Percentiles rank a stretch among this genome's conserved stretches.
These are phyloP conservation scores for Wickerhamiella cacticola DNA, from an alignment of 805 yeast species.

Conservation along the genomic window DNA sequence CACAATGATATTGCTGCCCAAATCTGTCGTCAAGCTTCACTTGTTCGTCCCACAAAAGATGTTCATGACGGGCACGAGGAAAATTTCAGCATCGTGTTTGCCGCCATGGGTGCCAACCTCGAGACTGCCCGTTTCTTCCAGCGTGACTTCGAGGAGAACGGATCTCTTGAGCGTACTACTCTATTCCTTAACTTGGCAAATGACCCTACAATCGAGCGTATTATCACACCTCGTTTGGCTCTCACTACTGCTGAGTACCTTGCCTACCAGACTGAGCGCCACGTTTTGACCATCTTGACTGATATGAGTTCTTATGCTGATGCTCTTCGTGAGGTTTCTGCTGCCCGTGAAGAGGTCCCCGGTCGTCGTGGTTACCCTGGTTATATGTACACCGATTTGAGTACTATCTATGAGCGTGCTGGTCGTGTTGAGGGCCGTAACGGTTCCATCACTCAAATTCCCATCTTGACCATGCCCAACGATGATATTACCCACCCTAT, in stretches of 20 bases:
- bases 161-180: conserved; percentile 94
- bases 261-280: conserved; percentile 99
- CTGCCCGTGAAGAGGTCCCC: conserved; percentile 99
- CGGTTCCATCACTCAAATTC: conserved; percentile 98
- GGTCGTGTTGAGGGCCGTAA: conserved; percentile 99
- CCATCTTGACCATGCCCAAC: conserved; percentile 98
- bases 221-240: conserved; percentile 97
- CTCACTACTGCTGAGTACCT: conserved; percentile 96
- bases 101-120: conserved; percentile 99
- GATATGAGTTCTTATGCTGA: conserved; percentile 99
- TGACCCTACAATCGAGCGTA: conserved; percentile 99
- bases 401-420: conserved; percentile 98
- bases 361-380: conserved; percentile 99
- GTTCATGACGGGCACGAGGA: conserved; percentile 99
- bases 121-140: conserved; percentile 98
- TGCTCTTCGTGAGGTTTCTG: conserved; percentile 98
- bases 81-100: conserved; percentile 96
- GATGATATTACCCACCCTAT: conserved; percentile 99
- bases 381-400: conserved; percentile 99
- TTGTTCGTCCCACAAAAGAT: conserved; percentile 98
- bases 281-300: conserved; percentile 92
- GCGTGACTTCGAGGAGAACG: conserved; percentile 98
- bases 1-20: conserved; percentile 99
- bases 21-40: conserved; percentile 98
- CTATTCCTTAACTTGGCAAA: conserved; percentile 95